Conservation (phyloP, 331 rosid genomes). For the Quercus tomentella region DNA sequence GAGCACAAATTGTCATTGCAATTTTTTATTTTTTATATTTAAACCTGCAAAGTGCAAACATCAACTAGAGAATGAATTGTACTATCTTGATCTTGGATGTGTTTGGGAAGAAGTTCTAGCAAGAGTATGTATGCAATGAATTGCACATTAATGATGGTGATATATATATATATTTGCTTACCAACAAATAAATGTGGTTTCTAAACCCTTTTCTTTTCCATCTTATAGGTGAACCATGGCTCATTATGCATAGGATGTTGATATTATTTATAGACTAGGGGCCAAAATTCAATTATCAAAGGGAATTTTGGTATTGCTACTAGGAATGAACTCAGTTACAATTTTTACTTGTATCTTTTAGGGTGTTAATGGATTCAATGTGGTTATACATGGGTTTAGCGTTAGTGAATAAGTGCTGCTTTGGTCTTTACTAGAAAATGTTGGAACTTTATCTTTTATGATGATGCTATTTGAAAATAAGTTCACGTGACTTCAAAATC, state of each 20-base stretch:
- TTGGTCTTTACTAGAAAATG: background rate
- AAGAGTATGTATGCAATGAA: background rate
- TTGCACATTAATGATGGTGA: background rate
- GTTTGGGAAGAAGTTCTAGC: conserved; percentile 2
- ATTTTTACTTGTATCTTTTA: background rate
- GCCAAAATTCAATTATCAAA: too few species aligned
- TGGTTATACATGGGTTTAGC: background rate
- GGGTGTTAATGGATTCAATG: background rate
- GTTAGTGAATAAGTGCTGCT: background rate
- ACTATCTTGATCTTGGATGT: background rate
- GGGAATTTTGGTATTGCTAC: too few species aligned
- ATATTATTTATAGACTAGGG: background rate
- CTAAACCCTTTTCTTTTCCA: background rate
- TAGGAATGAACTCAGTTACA: background rate
- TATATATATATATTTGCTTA: background rate
- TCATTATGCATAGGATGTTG: background rate
- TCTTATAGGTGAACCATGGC: background rate
- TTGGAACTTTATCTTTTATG: background rate
- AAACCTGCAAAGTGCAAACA: background rate
- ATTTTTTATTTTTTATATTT: background rate
- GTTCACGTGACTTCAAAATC: too few species aligned
- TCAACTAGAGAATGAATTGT: background rate
- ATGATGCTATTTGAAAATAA: background rate
- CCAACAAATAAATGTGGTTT: background rate
- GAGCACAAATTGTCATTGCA: background rate